Conservation (phyloP, 2,329 filamentous ascomycete genomes). For the Colletotrichum destructivum region DNA sequence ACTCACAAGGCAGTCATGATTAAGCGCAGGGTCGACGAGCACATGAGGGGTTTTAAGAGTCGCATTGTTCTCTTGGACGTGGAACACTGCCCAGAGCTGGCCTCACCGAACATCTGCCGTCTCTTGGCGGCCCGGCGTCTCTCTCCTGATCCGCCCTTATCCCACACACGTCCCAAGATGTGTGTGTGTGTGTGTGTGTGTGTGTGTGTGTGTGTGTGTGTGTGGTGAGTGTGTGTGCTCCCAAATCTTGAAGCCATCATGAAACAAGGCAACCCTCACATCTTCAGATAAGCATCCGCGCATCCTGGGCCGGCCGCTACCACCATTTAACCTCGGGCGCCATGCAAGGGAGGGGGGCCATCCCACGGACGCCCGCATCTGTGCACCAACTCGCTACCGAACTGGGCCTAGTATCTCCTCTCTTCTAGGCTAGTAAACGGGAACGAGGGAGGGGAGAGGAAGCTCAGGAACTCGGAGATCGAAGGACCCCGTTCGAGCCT, state of each 20-base stretch:
- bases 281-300: constrained; percentile 37
- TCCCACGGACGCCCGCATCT: constrained; percentile 10
- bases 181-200: background rate
- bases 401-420: constrained; percentile 1
- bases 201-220: too few species aligned
- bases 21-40: constrained; percentile 4
- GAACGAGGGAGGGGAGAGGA: background rate
- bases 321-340: constrained; percentile 32
- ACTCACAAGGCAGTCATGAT: background rate
- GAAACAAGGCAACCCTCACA: constrained; percentile 42
- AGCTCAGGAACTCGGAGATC: background rate
- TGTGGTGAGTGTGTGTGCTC: constrained; percentile 3
- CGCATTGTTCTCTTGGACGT: constrained; percentile 25
- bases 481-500: background rate
- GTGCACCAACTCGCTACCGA: constrained; percentile 5
- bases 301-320: constrained; percentile 33
- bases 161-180: constrained; percentile 18
- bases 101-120: background rate
- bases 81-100: constrained; percentile 1
- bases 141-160: background rate
- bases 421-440: background rate
- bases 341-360: constrained; percentile 19
- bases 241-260: constrained; percentile 44
- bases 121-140: constrained; percentile 19
- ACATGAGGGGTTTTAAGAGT: constrained; percentile 35